Conservation (phyloP, 129 eudicot genomes). For the Smallanthus sonchifolius region DNA sequence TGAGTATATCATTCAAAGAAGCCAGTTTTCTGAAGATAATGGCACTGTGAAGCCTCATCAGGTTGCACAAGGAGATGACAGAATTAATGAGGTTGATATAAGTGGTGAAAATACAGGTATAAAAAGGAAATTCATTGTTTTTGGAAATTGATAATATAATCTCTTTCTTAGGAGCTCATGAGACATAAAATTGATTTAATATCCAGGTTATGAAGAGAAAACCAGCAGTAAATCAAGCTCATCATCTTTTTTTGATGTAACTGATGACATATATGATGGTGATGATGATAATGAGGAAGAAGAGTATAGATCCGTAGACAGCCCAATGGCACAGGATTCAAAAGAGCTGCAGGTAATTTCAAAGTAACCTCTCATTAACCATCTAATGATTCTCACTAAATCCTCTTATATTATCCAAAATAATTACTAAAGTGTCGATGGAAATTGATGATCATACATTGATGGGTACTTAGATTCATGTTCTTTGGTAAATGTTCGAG, state of each 20-base stretch:
- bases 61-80: constrained; percentile 6
- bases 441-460: background rate
- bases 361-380: background rate
- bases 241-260: constrained; percentile 48
- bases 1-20: constrained; percentile 46
- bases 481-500: background rate
- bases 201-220: constrained; percentile 23
- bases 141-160: background rate
- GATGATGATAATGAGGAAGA: constrained; percentile 30
- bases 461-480: background rate
- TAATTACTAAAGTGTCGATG: background rate
- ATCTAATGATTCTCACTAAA: background rate
- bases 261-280: constrained; percentile 31
- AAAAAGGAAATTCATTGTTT: constrained; percentile 15
- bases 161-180: constrained; percentile 8
- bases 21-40: constrained; percentile 41
- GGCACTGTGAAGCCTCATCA: background rate
- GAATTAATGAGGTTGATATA: constrained; percentile 18
- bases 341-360: constrained; percentile 28
- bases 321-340: constrained; percentile 11
- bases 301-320: constrained; percentile 26
- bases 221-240: constrained; percentile 45
- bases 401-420: background rate
- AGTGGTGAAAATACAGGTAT: constrained; percentile 25
- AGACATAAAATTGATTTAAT: constrained; percentile 10